phyloP scores from a whole-genome alignment of 306 rosid genomes.

The Lagenaria siceraria region DNA sequence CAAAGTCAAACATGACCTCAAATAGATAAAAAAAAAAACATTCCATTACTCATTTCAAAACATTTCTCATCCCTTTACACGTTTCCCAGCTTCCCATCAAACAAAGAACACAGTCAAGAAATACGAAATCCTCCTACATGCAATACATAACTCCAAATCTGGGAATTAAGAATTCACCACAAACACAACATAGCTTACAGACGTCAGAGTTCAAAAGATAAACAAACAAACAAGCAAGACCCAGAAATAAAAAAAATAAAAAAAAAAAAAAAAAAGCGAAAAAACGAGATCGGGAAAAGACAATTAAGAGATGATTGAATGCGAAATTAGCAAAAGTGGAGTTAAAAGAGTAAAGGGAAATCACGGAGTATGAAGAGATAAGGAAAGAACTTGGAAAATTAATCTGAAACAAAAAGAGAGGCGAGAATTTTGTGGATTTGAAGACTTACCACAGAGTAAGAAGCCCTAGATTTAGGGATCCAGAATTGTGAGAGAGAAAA shows the following conservation, averaged over 20 bases:
- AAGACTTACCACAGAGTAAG: conserved; percentile 4
- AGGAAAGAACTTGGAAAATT: background rate
- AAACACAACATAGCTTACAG: background rate
- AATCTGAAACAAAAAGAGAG: conserved; percentile 9
- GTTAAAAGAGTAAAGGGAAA: background rate
- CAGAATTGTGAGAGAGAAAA: conserved; percentile 8
- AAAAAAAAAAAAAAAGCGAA: background rate
- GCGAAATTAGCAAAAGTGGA: conserved; percentile 3
- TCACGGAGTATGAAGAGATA: background rate
- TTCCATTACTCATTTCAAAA: background rate
- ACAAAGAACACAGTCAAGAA: background rate
- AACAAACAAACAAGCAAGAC: background rate
- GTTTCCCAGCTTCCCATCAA: background rate
- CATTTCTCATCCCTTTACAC: background rate
- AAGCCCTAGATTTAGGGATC: conserved; percentile 84
- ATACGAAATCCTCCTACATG: background rate
- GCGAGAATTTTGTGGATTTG: conserved; percentile 3
- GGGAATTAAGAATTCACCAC: background rate
- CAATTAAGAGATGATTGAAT: background rate
- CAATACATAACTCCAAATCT: background rate
- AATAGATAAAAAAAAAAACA: background rate
- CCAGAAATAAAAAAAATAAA: background rate
- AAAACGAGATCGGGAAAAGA: background rate
- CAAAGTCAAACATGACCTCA: background rate
- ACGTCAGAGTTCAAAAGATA: background rate